A percentile compares a stretch with the other conserved stretches of the same genome.
These are phyloP conservation scores for Candida ulmi DNA, from an alignment of 805 yeast genomes.

Conservation along the genomic window DNA sequence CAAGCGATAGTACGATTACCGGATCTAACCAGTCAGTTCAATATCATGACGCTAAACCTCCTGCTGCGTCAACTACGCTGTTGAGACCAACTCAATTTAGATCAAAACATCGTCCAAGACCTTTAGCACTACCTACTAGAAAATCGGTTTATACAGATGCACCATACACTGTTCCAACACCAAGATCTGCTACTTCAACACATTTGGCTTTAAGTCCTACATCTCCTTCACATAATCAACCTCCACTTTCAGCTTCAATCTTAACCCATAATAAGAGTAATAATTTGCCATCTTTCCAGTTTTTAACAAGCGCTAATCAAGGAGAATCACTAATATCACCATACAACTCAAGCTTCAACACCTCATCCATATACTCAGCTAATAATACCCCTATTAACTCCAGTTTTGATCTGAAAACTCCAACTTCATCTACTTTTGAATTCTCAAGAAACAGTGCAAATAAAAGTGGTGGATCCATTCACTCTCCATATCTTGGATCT, in stretches of 20 bases:
- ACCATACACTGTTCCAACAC: slow-evolving; percentile 18
- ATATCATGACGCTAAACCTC: slow-evolving; percentile 2
- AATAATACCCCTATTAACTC: slow-evolving; percentile 12
- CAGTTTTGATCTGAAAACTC: slow-evolving; percentile 9
- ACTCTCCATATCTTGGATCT: not conserved
- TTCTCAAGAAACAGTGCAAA: not conserved
- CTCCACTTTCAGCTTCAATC: not conserved
- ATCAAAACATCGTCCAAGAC: slow-evolving; percentile 23
- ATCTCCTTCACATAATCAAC: slow-evolving; percentile 4
- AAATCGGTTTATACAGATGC: slow-evolving; percentile 14
- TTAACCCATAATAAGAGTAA: not conserved
- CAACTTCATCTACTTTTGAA: slow-evolving; percentile 5
- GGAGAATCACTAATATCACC: slow-evolving; percentile 14
- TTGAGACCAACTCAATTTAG: slow-evolving; percentile 19
- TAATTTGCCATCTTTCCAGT: slow-evolving; percentile 15
- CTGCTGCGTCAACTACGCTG: slow-evolving; percentile 12
- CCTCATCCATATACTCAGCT: slow-evolving; percentile 6
- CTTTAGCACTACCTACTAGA: slow-evolving; percentile 13
- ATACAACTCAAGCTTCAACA: slow-evolving; percentile 12
- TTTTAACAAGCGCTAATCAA: slow-evolving; percentile 3
- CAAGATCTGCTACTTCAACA: slow-evolving; percentile 15
- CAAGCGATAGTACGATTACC: not conserved
- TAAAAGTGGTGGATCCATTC: not conserved
- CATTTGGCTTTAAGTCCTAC: slow-evolving; percentile 15
- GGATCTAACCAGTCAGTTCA: no score